Percentiles rank a stretch among this genome's conserved stretches.
Evolutionary conservation across 1,284 basidiomycete species (phyloP).

Genomic region (Vanrija sp.): DNA sequence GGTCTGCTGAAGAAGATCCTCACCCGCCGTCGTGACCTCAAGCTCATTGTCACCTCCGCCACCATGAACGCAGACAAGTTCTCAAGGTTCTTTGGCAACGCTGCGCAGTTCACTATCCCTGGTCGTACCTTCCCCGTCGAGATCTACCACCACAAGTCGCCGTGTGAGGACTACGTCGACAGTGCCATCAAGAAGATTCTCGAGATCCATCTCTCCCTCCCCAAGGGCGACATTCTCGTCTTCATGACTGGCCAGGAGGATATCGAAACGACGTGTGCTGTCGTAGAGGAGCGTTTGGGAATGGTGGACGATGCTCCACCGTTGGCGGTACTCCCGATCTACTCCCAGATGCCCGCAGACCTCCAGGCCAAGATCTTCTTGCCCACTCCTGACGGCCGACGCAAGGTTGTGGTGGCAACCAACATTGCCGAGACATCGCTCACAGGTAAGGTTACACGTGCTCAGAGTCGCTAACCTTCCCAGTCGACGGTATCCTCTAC

Average conservation of each 20-base stretch:
- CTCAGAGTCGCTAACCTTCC: conserved; percentile 15
- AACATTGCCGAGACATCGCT: conserved; percentile 99
- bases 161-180: conserved; percentile 98
- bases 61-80: conserved; percentile 99
- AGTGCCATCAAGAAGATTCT: conserved; percentile 95
- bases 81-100: conserved; percentile 89
- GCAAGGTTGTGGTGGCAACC: conserved; percentile 97
- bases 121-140: conserved; percentile 99
- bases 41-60: conserved; percentile 95
- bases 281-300: conserved; percentile 80
- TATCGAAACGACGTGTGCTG: conserved; percentile 91
- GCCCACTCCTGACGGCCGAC: conserved; percentile 84
- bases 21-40: conserved; percentile 83
- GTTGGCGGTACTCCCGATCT: conserved; percentile 88
- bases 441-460: conserved; percentile 58
- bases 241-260: conserved; percentile 99
- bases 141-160: conserved; percentile 90
- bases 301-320: conserved; percentile 86
- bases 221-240: conserved; percentile 92
- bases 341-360: conserved; percentile 99
- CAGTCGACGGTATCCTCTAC: conserved; percentile 94
- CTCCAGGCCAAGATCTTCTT: conserved; percentile 98
- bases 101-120: conserved; percentile 93
- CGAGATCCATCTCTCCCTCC: conserved; percentile 89
- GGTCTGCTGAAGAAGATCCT: conserved; percentile 89